A percentile compares a stretch with the other conserved stretches of the same genome.
phyloP scores from a whole-genome alignment of 495 filamentous ascomycete species.

The Daldinia caldariorum region DNA sequence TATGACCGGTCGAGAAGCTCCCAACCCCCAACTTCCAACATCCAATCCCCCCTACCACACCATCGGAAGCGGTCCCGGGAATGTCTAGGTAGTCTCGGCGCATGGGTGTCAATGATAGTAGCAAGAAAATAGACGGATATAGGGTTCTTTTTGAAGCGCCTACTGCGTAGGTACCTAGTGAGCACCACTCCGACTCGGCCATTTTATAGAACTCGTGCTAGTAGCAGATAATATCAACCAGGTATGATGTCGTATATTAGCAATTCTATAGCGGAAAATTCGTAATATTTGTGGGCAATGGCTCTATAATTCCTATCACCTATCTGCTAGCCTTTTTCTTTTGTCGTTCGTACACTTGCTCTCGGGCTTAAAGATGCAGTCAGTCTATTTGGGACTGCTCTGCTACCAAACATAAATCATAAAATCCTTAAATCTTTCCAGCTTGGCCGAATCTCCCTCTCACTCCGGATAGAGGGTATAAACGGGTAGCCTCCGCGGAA shows the following conservation, averaged over 20 bases:
- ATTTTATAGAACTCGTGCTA: background rate
- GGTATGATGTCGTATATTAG: conserved; percentile 20
- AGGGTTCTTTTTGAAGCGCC: background rate
- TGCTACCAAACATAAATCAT: conserved; percentile 1
- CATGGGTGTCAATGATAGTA: conserved; percentile 5
- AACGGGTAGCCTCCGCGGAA: background rate
- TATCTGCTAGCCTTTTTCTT: background rate
- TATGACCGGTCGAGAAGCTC: conserved; percentile 32
- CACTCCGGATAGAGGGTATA: background rate
- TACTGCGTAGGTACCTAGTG: too few relatives aligned
- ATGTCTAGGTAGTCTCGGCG: conserved; percentile 1
- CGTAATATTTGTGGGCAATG: conserved; percentile 42
- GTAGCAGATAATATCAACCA: conserved; percentile 16
- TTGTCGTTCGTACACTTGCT: background rate
- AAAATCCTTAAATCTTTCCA: background rate
- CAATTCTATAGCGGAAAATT: conserved; percentile 17
- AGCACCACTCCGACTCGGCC: conserved; percentile 8
- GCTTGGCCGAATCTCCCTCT: background rate
- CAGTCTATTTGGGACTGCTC: background rate
- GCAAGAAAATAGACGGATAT: background rate
- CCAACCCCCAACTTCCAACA: conserved; percentile 5
- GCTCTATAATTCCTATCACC: conserved; percentile 21
- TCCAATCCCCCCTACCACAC: conserved; percentile 4
- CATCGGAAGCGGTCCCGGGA: conserved; percentile 18
- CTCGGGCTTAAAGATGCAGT: conserved; percentile 1